Evolutionary conservation across 129 eudicot genomes (phyloP).

Genomic region (Artemisia argyi): DNA sequence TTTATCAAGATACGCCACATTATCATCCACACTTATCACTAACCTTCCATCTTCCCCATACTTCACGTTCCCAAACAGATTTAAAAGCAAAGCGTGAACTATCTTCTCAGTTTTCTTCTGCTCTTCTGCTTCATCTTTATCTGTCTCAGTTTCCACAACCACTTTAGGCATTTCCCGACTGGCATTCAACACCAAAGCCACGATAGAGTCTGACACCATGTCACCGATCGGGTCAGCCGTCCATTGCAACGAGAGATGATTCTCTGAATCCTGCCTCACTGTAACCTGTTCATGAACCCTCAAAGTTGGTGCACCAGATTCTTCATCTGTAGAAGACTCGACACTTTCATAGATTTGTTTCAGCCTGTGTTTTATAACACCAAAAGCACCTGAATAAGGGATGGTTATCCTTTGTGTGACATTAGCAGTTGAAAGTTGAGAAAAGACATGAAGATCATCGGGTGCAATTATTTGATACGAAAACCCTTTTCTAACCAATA

Average conservation of each 20-base stretch:
- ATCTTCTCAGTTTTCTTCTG: conserved; percentile 71
- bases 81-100: conserved; percentile 66
- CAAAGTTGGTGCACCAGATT: conserved; percentile 59
- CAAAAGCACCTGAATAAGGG: conserved; percentile 92
- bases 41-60: conserved; percentile 69
- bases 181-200: conserved; percentile 88
- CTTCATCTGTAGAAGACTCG: conserved; percentile 61
- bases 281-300: conserved; percentile 76
- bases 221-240: conserved; percentile 85
- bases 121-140: conserved; percentile 57
- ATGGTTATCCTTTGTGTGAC: conserved; percentile 82
- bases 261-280: conserved; percentile 81
- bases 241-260: conserved; percentile 89
- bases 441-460: conserved; percentile 85
- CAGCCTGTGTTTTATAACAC: conserved; percentile 75
- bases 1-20: conserved; percentile 74
- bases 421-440: conserved; percentile 87
- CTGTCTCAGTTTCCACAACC: conserved; percentile 59
- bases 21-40: conserved; percentile 72
- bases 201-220: conserved; percentile 93
- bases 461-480: conserved; percentile 92
- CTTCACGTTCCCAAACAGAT: conserved; percentile 88
- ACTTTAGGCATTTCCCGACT: conserved; percentile 84
- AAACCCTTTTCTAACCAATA: conserved; percentile 88
- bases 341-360: conserved; percentile 90